These are phyloP conservation scores for Neolentinus lepideus DNA, from an alignment of 1,284 basidiomycete species.

Conservation along the genomic window DNA sequence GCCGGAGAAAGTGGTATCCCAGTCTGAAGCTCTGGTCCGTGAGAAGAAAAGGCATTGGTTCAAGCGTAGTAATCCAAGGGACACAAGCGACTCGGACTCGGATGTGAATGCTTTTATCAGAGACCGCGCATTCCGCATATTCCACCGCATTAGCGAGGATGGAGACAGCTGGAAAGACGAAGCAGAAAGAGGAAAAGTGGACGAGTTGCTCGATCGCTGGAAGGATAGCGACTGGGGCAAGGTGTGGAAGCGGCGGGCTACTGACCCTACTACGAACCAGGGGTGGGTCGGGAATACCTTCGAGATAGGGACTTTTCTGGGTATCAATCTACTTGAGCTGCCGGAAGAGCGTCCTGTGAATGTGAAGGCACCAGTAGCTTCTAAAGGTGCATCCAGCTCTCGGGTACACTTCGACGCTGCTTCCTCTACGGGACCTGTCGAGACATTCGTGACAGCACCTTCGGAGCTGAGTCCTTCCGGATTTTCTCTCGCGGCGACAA, in stretches of 20 bases:
- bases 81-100: slow-evolving; percentile 21
- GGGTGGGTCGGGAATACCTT: slow-evolving; percentile 71
- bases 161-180: slow-evolving; percentile 57
- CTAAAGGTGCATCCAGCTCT: slow-evolving; percentile 6
- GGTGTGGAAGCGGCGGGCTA: slow-evolving; percentile 32
- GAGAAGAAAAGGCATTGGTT: slow-evolving; percentile 13
- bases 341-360: slow-evolving; percentile 13
- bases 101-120: slow-evolving; percentile 34
- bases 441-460: slow-evolving; percentile 30
- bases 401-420: slow-evolving; percentile 11
- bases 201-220: slow-evolving; percentile 58
- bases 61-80: slow-evolving; percentile 6
- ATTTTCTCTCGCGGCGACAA: background rate
- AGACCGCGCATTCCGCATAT: slow-evolving; percentile 54
- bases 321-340: slow-evolving; percentile 40
- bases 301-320: slow-evolving; percentile 62
- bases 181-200: slow-evolving; percentile 39
- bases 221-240: slow-evolving; percentile 57
- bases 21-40: slow-evolving; percentile 21
- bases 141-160: slow-evolving; percentile 49
- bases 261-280: slow-evolving; percentile 18
- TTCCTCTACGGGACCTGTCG: slow-evolving; percentile 13
- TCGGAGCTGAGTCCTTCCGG: slow-evolving; percentile 13
- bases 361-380: slow-evolving; percentile 6
- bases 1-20: slow-evolving; percentile 45